Conservation (phyloP, 345 rosid genomes). For the Eutrema yunnanense region DNA sequence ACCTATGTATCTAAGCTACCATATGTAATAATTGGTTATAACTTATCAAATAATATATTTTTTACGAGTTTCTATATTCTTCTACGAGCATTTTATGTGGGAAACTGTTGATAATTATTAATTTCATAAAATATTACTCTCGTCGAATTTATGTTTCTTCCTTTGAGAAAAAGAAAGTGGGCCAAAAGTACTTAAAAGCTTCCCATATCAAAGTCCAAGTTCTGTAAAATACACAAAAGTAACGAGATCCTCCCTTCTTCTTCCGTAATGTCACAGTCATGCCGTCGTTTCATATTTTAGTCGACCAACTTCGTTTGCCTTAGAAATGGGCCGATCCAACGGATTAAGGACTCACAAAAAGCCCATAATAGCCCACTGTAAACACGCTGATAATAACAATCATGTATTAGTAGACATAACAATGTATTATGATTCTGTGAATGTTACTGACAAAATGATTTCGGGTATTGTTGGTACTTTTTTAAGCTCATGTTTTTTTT, state of each 20-base stretch:
- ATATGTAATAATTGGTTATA: conserved; percentile 24
- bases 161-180: conserved; percentile 19
- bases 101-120: background rate
- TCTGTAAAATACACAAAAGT: background rate
- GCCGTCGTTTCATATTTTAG: background rate
- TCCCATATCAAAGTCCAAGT: background rate
- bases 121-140: background rate
- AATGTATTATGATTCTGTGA: background rate
- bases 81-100: background rate
- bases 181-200: conserved; percentile 19
- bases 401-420: background rate
- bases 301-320: background rate
- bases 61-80: background rate
- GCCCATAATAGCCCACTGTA: background rate
- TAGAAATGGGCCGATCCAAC: background rate
- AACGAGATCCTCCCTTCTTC: background rate
- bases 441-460: background rate
- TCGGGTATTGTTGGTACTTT: background rate
- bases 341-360: conserved; percentile 1
- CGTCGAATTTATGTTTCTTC: conserved; percentile 19
- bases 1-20: conserved; percentile 27
- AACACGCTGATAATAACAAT: background rate
- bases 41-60: background rate
- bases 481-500: background rate
- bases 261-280: background rate